Evolutionary conservation across 1,284 basidiomycete genomes (phyloP).

Genomic region (Xerocomus nothofagi): DNA sequence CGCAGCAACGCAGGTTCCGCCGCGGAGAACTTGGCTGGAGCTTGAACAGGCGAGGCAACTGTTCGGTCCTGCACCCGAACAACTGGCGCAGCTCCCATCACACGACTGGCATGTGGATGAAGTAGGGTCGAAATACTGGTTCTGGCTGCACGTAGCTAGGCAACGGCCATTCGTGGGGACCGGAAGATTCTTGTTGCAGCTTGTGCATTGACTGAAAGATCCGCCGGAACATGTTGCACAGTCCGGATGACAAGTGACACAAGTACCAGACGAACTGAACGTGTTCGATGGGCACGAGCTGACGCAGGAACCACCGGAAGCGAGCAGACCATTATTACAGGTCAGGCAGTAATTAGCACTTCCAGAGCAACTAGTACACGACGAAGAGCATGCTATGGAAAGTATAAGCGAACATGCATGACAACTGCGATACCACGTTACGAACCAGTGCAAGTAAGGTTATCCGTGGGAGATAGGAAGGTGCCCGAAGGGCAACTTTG

Average conservation of each 20-base stretch:
- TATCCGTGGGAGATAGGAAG: conserved; percentile 69
- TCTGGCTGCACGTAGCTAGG: conserved; percentile 69
- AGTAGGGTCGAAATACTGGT: conserved; percentile 69
- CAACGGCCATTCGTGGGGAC: conserved; percentile 73
- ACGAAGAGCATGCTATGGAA: conserved; percentile 65
- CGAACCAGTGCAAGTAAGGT: conserved; percentile 66
- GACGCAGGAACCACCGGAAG: conserved; percentile 70
- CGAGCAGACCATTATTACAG: conserved; percentile 62
- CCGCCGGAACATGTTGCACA: conserved; percentile 73
- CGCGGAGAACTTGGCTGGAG: conserved; percentile 57
- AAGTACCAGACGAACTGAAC: conserved; percentile 63
- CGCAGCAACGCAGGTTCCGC: conserved; percentile 62
- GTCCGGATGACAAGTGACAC: conserved; percentile 76
- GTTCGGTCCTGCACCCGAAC: conserved; percentile 60
- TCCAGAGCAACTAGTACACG: conserved; percentile 68
- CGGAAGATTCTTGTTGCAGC: conserved; percentile 65
- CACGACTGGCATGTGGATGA: conserved; percentile 66
- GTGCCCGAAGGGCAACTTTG: conserved; percentile 67
- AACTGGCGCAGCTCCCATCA: conserved; percentile 73
- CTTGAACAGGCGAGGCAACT: conserved; percentile 75
- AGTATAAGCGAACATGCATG: conserved; percentile 22
- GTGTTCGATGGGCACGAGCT: conserved; percentile 69
- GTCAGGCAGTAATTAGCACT: conserved; percentile 69
- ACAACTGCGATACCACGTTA: conserved; percentile 9
- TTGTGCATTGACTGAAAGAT: conserved; percentile 73